Percentiles rank a stretch among this genome's conserved stretches.
These are phyloP conservation scores for Globisporangium cylindrosporum DNA, from an alignment of 352 stramenopile genomes.

Conservation along the genomic window DNA sequence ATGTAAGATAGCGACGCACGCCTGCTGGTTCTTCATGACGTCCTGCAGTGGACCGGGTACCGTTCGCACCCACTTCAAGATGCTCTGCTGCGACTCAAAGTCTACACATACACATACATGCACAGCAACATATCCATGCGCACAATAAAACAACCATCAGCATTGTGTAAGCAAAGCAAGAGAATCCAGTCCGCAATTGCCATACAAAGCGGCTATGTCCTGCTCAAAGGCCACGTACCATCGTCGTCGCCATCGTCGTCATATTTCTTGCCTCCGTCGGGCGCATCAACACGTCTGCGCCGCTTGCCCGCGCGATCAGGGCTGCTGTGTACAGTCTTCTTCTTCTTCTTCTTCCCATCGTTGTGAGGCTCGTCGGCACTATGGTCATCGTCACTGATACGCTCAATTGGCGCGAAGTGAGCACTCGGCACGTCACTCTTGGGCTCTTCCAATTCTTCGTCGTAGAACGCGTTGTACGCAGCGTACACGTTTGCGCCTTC, in stretches of 20 bases:
- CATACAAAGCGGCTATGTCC: no score
- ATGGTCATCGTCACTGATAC: neutral
- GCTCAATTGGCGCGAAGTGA: neutral
- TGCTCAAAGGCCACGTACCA: neutral
- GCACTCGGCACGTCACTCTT: neutral
- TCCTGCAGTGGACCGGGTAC: conserved; percentile 71
- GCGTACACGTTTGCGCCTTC: conserved; percentile 7
- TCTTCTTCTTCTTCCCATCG: neutral
- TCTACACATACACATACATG: conserved; percentile 18
- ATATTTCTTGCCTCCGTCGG: neutral
- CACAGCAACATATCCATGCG: no score
- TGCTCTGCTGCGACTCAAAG: conserved; percentile 60
- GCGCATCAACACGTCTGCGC: neutral
- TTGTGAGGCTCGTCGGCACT: neutral
- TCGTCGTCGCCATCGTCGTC: neutral
- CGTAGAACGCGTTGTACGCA: conserved; percentile 19
- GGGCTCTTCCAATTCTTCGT: conserved; percentile 16
- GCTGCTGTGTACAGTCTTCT: no score
- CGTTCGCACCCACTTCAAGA: conserved; percentile 73
- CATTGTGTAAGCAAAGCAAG: neutral
- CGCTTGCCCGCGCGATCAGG: neutral
- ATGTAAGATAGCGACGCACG: conserved; percentile 17
- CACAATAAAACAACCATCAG: neutral
- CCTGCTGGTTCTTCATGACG: conserved; percentile 69
- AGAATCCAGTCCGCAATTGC: no score